Evolutionary conservation across 352 stramenopile species (phyloP).

Genomic region (Blastocystis sp.): DNA sequence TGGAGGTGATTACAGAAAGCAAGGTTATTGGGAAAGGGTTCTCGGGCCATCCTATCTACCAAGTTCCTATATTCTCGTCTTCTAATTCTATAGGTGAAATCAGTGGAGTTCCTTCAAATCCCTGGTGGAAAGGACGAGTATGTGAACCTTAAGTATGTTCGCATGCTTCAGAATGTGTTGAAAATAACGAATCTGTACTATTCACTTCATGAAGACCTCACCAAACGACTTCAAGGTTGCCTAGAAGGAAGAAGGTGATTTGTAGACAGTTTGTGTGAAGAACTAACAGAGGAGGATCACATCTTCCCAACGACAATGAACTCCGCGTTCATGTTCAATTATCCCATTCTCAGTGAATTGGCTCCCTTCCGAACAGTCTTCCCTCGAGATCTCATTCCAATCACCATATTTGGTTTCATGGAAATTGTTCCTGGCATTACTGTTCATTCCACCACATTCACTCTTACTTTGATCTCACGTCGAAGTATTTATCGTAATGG

Average conservation of each 20-base stretch:
- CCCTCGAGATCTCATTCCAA: conserved; percentile 64
- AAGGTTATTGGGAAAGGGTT: background rate
- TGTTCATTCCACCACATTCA: conserved; percentile 69
- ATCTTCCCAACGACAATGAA: conserved; percentile 24
- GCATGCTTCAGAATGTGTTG: conserved; percentile 64
- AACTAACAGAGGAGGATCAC: conserved; percentile 30
- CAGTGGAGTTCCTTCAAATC: conserved; percentile 29
- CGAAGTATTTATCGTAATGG: conserved; percentile 75
- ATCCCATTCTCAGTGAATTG: conserved; percentile 63
- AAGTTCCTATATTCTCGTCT: background rate
- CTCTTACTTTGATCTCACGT: conserved; percentile 73
- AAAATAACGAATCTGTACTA: conserved; percentile 70
- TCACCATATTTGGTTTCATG: conserved; percentile 75
- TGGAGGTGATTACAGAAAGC: conserved; percentile 15
- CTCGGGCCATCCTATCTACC: conserved; percentile 4
- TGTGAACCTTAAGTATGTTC: conserved; percentile 62
- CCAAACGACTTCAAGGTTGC: background rate
- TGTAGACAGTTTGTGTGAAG: background rate
- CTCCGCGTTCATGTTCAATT: conserved; percentile 56
- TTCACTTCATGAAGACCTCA: conserved; percentile 71
- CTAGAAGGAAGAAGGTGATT: background rate
- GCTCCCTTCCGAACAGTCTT: conserved; percentile 63
- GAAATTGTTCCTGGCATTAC: conserved; percentile 69
- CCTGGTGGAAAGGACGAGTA: conserved; percentile 15
- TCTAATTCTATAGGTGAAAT: background rate